Evolutionary conservation across 805 yeast species (phyloP).

Genomic region (Wickerhamiella shivajii): DNA sequence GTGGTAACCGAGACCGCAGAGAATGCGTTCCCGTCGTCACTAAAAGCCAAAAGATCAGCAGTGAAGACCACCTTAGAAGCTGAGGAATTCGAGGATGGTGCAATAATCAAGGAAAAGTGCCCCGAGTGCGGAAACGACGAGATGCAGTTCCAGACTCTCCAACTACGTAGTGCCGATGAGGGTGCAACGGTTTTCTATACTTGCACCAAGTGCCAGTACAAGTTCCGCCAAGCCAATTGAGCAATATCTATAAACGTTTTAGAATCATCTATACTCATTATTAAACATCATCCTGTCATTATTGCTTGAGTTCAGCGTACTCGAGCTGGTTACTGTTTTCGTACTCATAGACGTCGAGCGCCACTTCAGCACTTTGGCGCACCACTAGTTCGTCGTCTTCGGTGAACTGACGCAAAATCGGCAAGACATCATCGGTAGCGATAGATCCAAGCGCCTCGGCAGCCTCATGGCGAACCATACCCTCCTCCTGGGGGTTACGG

Average conservation of each 20-base stretch:
- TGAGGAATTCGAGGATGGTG: slow-evolving; percentile 83
- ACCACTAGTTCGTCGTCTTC: slow-evolving; percentile 79
- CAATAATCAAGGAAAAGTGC: slow-evolving; percentile 92
- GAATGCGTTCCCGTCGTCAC: slow-evolving; percentile 83
- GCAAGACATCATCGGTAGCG: slow-evolving; percentile 90
- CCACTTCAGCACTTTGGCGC: slow-evolving; percentile 92
- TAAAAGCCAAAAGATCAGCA: slow-evolving; percentile 69
- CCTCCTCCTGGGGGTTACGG: slow-evolving; percentile 67
- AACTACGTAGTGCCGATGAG: slow-evolving; percentile 95
- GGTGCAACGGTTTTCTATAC: slow-evolving; percentile 98
- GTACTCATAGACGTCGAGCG: slow-evolving; percentile 94
- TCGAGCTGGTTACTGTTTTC: slow-evolving; percentile 76
- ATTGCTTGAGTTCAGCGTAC: slow-evolving; percentile 35
- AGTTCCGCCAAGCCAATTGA: slow-evolving; percentile 84
- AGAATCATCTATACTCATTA: neutral
- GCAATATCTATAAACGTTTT: slow-evolving; percentile 1
- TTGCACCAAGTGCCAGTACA: slow-evolving; percentile 83
- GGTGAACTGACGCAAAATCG: slow-evolving; percentile 66
- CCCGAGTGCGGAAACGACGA: slow-evolving; percentile 98
- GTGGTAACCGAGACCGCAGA: slow-evolving; percentile 81
- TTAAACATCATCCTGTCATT: neutral
- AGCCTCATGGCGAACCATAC: slow-evolving; percentile 99
- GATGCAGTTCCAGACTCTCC: slow-evolving; percentile 95
- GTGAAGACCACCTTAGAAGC: slow-evolving; percentile 73
- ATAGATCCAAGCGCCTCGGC: slow-evolving; percentile 97